Evolutionary conservation across 495 filamentous ascomycete genomes (phyloP), one percentile per base, ranked within the genome.

Genomic region (Tirmania nivea): DNA sequence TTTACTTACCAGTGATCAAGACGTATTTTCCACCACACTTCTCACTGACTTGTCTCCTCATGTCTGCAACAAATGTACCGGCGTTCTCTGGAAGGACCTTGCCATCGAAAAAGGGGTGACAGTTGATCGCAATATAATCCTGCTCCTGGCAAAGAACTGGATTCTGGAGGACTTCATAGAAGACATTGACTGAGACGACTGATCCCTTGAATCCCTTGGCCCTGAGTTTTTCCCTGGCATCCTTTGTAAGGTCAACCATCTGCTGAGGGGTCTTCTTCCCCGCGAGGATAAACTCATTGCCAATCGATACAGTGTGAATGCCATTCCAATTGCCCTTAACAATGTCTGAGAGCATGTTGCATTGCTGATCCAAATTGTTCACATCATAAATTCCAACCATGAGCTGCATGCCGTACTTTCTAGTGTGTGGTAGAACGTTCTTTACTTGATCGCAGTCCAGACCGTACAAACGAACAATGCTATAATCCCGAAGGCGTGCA

Each of bases 91-190:
- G 69, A 8, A 55, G 60, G 34, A 75, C 71, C 10, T 71, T 73
- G 2, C 70, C 67, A 56, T 89, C 81, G 63, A 93, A 94, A 71
- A 87, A 94, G 11, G 86, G 75, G 61, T 94, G 87, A 55, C 76
- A 73, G 61, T 94, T 94, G 37, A 80, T 76, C 1, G 86, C 81
- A 59, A 78, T 84, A 66, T 81, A 85, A 58, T 92, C 86, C 8
- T 79, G 81, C 14, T 6, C 17, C 9, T 78, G 62, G 67, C 87
- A 93, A 49, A 94, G 69, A 54, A 73, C 66, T 0, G 83, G 80
- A 56, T 94, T 76, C 39, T 66, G 60, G 52, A 78, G 67, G 31
- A 80, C 70, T 1, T 80, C 77, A 11, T 77, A 70, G 60, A 83
- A 81, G 1, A 83, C 89, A 56, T 94, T 87, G 20, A 84, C 81